phyloP scores from a whole-genome alignment of 495 filamentous ascomycete genomes.

The Xylaria cubensis region DNA sequence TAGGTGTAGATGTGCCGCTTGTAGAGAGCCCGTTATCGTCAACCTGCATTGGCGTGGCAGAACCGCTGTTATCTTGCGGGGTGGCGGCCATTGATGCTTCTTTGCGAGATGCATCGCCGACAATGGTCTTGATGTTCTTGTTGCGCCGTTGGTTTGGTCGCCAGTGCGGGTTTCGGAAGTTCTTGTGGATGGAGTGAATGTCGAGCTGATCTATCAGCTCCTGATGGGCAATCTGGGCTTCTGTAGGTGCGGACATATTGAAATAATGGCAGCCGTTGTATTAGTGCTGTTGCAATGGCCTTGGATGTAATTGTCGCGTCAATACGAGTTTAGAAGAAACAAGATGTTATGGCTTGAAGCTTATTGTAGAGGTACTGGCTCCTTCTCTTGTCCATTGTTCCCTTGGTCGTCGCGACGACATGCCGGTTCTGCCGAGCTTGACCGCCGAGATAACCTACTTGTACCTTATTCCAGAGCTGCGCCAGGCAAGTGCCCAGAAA shows the following conservation, averaged over 20 bases:
- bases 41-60: constrained; percentile 69
- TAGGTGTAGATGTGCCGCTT: constrained; percentile 66
- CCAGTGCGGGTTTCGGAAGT: constrained; percentile 88
- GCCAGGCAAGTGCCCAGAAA: no score
- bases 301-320: not conserved
- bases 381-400: not conserved
- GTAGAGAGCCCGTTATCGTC: constrained; percentile 60
- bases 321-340: not conserved
- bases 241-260: constrained; percentile 38
- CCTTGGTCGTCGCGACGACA: not conserved
- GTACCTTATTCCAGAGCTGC: no score
- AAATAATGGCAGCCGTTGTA: not conserved
- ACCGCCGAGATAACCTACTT: not conserved
- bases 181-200: constrained; percentile 78
- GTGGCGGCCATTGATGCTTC: constrained; percentile 79
- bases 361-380: not conserved
- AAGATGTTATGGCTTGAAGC: not conserved
- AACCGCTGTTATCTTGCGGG: constrained; percentile 77
- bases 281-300: constrained; percentile 22
- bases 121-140: constrained; percentile 96
- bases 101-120: constrained; percentile 86
- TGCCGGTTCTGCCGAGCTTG: not conserved
- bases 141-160: constrained; percentile 92
- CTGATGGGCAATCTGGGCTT: constrained; percentile 58
- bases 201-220: constrained; percentile 84